Evolutionary conservation across 2,329 filamentous ascomycete genomes (phyloP).

Genomic region (Incumbomyces lentus): DNA sequence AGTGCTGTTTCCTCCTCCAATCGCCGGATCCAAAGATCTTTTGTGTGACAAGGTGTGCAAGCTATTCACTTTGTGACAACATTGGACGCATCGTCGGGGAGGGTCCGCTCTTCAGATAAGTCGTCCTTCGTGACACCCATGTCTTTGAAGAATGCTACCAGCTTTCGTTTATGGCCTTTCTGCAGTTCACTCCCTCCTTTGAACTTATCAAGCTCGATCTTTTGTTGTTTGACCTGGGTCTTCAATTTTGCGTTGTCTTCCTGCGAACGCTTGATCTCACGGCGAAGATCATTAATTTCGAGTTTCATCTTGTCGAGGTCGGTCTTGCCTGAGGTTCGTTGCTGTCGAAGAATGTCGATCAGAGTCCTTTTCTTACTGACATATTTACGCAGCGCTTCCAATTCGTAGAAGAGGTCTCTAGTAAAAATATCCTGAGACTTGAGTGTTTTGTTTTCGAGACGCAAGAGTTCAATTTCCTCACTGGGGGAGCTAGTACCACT

Average conservation of each 20-base stretch:
- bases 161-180: neutral
- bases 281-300: neutral
- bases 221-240: neutral
- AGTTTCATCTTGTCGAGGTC: too few relatives aligned
- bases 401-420: neutral
- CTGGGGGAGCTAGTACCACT: too few relatives aligned
- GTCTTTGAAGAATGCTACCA: neutral
- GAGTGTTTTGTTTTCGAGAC: neutral
- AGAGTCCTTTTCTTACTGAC: too few relatives aligned
- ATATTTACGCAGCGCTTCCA: neutral
- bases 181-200: neutral
- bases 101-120: too few relatives aligned
- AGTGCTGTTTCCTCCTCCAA: too few relatives aligned
- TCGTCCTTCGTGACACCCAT: neutral
- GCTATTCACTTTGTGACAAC: too few relatives aligned
- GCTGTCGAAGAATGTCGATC: too few relatives aligned
- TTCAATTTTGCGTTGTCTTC: neutral
- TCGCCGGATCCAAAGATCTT: too few relatives aligned
- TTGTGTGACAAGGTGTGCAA: too few relatives aligned
- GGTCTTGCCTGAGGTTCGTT: too few relatives aligned
- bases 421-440: neutral
- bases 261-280: neutral
- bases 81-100: too few relatives aligned
- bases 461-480: too few relatives aligned
- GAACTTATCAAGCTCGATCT: neutral